A percentile compares a stretch with the other conserved stretches of the same genome.
phyloP scores from a whole-genome alignment of 768 basidiomycete genomes.

The Collybia nuda region DNA sequence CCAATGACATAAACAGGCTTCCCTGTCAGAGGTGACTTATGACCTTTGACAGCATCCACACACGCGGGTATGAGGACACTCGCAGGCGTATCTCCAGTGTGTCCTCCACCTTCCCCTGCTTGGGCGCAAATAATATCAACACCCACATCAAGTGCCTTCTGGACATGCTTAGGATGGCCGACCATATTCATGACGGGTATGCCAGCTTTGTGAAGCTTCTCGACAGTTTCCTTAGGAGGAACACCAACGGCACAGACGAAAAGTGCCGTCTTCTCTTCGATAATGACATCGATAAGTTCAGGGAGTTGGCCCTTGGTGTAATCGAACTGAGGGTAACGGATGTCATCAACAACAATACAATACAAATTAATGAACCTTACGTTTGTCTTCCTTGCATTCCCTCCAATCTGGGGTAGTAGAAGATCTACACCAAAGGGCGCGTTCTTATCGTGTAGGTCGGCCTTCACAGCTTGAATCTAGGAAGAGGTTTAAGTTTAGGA shows the following conservation, averaged over 20 bases:
- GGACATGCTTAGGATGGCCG: slow-evolving; percentile 90
- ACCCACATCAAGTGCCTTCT: slow-evolving; percentile 78
- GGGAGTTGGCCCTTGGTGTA: slow-evolving; percentile 87
- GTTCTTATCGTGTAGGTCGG: slow-evolving; percentile 67
- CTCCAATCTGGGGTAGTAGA: slow-evolving; percentile 84
- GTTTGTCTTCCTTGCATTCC: slow-evolving; percentile 88
- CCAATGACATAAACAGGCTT: slow-evolving; percentile 86
- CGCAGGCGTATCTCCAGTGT: slow-evolving; percentile 83
- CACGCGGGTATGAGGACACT: slow-evolving; percentile 89
- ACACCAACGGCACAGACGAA: slow-evolving; percentile 94
- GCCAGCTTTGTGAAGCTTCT: slow-evolving; percentile 78
- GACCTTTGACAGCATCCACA: slow-evolving; percentile 80
- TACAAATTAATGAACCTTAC: slow-evolving; percentile 39
- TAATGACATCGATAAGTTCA: slow-evolving; percentile 86
- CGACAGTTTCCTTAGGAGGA: slow-evolving; percentile 78
- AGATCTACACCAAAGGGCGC: slow-evolving; percentile 92
- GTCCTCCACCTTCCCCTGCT: slow-evolving; percentile 89
- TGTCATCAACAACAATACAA: background rate
- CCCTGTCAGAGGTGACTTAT: slow-evolving; percentile 77
- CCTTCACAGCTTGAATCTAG: slow-evolving; percentile 77
- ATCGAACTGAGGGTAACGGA: slow-evolving; percentile 53
- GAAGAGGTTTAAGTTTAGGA: background rate
- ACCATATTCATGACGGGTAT: slow-evolving; percentile 96
- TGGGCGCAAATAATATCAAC: slow-evolving; percentile 95
- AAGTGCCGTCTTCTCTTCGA: slow-evolving; percentile 83